Evolutionary conservation across 352 stramenopile species (phyloP), one percentile per base, ranked within the genome.

Genomic region (Phytophthora lateralis): DNA sequence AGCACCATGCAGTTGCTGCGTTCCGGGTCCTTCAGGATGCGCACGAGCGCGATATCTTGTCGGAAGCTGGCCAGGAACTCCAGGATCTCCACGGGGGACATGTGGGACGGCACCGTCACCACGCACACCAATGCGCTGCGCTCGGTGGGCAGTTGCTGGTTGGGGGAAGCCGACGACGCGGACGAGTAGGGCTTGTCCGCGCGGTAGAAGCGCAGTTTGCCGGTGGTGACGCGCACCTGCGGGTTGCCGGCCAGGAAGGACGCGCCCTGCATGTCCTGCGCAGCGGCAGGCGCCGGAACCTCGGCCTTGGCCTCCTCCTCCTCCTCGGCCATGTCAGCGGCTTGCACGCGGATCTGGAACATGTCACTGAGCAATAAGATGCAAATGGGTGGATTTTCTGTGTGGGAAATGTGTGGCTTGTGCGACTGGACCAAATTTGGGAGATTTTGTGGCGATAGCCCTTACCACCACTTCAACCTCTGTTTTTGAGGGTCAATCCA

Each of bases 321-420:
- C 29, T 83, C 75, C n/a, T 73, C 55, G 15, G 56, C 50, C 55
- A 66, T 56, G 39, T 80, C 75, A 26, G 84, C 55, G 20, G 69
- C 71, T 56, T 94, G 74, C 59, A 95, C 82, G 44, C 83, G 83
- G 69, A 95, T 93, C 78, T 93, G 83, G 73, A 95, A 95, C 85
- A 94, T 94, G 46, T 45, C 17, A 20, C n/a, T 7, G n/a, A 42
- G n/a, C n/a, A n/a, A n/a, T n/a, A 35, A 6, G 4, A 10, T 26
- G 8, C 11, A 39, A 45, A 35, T 35, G 18, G 29, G 17, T 42
- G 46, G 30, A 53, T 53, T 30, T 49, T 54, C 41, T 53, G 44
- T 32, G 41, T 10, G 7, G 21, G 2, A 37, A 39, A 29, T 3
- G 37, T 59, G 38, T 18, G 21, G 15, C 3, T 39, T 46, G 35